Percentiles rank a stretch among this genome's conserved stretches.
Conservation (phyloP, 805 yeast genomes). For the Komagataella kurtzmanii region DNA sequence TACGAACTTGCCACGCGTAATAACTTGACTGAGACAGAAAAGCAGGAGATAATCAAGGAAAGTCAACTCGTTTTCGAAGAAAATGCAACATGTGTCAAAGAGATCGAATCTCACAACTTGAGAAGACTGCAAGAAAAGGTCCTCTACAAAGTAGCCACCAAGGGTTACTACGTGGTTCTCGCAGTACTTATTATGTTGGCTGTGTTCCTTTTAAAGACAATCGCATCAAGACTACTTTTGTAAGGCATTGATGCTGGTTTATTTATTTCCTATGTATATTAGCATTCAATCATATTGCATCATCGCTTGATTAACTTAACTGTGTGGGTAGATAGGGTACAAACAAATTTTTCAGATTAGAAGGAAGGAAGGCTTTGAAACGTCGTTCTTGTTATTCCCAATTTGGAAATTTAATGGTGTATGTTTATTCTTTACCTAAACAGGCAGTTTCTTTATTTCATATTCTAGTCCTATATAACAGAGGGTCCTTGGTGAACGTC, state of each 20-base stretch:
- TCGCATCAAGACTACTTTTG: not conserved
- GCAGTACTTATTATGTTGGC: conserved; percentile 12
- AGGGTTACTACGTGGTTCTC: conserved; percentile 33
- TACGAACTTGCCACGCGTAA: conserved; percentile 69
- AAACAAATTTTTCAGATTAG: too few species aligned
- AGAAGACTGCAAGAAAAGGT: conserved; percentile 39
- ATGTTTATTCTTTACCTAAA: not conserved
- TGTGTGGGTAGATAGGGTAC: not conserved
- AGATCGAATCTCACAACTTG: conserved; percentile 56
- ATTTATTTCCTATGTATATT: not conserved
- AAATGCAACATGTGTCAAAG: conserved; percentile 46
- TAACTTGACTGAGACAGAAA: conserved; percentile 56
- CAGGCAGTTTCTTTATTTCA: not conserved
- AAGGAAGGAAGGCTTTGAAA: too few species aligned
- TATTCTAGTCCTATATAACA: not conserved
- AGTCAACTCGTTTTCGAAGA: conserved; percentile 51
- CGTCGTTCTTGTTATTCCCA: not conserved
- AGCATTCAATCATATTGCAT: not conserved
- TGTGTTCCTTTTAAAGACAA: not conserved
- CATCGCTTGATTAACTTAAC: not conserved
- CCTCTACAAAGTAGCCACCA: conserved; percentile 37
- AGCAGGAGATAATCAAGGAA: conserved; percentile 56
- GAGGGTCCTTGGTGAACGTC: not conserved
- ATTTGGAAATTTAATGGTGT: not conserved
- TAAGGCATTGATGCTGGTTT: not conserved